Conservation (phyloP, 2,329 filamentous ascomycete species). For the Neofusicoccum sp. region DNA sequence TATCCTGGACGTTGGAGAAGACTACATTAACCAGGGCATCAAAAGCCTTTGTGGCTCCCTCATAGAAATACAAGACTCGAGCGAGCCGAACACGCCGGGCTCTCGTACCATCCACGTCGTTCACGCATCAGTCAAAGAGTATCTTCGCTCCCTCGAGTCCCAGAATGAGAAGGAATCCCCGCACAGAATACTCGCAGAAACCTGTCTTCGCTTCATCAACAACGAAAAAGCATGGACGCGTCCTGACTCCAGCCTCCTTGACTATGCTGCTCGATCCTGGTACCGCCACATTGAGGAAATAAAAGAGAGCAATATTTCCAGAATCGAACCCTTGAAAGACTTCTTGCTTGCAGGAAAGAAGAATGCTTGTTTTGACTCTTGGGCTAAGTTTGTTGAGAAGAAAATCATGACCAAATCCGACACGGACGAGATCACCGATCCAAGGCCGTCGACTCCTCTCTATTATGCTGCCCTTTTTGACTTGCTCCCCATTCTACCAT, state of each 20-base stretch:
- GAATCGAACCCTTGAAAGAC: neutral
- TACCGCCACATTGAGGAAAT: neutral
- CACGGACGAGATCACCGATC: neutral
- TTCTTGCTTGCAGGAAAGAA: no score
- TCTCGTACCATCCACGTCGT: neutral
- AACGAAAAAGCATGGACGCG: neutral
- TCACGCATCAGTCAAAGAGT: neutral
- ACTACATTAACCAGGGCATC: neutral
- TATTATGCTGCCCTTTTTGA: neutral
- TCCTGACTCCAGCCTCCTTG: neutral
- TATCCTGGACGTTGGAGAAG: neutral
- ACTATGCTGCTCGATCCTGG: neutral
- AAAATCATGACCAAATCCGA: neutral
- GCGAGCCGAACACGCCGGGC: neutral
- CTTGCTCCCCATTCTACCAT: neutral
- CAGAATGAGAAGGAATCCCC: neutral
- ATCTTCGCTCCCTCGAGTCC: neutral
- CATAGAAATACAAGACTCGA: neutral
- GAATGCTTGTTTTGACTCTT: neutral
- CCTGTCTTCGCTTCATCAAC: neutral
- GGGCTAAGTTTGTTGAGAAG: neutral
- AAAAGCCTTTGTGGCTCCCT: neutral
- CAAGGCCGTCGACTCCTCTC: neutral
- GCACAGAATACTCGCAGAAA: neutral
- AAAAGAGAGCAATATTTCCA: neutral